A percentile compares a stretch with the other conserved stretches of the same genome.
Evolutionary conservation across 2,329 filamentous ascomycete genomes (phyloP).

Genomic region (Ceratocystis alfenasii): DNA sequence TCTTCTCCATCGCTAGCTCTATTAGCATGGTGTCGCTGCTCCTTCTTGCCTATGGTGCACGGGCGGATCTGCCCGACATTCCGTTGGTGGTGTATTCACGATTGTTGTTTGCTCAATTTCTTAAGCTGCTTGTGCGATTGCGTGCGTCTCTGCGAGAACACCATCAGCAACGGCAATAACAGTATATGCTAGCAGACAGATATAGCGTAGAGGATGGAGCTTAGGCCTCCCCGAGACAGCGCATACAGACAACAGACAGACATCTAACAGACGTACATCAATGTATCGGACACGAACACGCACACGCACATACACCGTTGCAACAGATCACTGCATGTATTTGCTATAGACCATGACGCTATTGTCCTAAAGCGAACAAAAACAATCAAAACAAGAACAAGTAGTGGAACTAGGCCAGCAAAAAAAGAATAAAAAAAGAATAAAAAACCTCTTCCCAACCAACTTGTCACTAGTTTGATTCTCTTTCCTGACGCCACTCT

Average conservation of each 20-base stretch:
- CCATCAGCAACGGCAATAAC: background rate
- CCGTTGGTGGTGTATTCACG: slow-evolving; percentile 39
- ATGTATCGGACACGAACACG: background rate
- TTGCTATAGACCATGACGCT: no score
- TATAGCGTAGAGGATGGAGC: background rate
- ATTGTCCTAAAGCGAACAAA: no score
- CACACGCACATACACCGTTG: background rate
- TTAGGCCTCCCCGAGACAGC: background rate
- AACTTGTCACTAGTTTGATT: no score
- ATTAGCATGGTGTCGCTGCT: slow-evolving; percentile 61
- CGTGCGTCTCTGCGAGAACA: slow-evolving; percentile 25
- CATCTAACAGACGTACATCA: no score
- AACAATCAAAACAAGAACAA: background rate
- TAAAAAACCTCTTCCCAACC: no score
- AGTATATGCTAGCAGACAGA: no score
- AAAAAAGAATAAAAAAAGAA: background rate
- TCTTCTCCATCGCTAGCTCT: slow-evolving; percentile 66
- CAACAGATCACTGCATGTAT: no score
- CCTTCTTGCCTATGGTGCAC: slow-evolving; percentile 51
- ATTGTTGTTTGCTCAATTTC: slow-evolving; percentile 30
- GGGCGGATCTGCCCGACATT: slow-evolving; percentile 48
- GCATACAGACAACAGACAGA: background rate
- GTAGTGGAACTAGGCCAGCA: background rate
- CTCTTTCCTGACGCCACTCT: slow-evolving; percentile 10
- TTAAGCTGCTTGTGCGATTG: slow-evolving; percentile 27